These are phyloP conservation scores for Quercus aquifolioides DNA, from an alignment of 306 rosid genomes.

Conservation along the genomic window DNA sequence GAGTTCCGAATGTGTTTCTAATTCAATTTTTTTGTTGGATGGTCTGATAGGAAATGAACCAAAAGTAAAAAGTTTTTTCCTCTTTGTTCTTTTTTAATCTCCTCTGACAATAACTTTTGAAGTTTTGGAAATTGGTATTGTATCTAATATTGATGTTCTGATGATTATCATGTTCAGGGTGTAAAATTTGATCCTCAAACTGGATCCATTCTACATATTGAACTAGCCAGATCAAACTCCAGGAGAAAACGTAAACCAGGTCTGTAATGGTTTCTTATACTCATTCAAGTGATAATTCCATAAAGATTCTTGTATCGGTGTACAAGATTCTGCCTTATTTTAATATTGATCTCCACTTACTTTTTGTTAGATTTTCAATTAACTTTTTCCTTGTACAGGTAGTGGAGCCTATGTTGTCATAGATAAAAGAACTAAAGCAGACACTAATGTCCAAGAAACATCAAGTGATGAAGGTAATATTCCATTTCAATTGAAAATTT, in stretches of 20 bases:
- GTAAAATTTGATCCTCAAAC: conserved; percentile 94
- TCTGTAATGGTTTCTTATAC: conserved; percentile 11
- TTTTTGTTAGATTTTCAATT: neutral
- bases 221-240: conserved; percentile 92
- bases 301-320: neutral
- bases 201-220: conserved; percentile 79
- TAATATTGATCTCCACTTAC: conserved; percentile 10
- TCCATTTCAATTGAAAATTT: neutral
- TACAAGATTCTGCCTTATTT: neutral
- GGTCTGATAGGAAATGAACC: neutral
- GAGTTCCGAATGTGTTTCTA: neutral
- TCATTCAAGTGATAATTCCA: neutral
- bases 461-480: conserved; percentile 79
- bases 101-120: conserved; percentile 1
- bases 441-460: conserved; percentile 57
- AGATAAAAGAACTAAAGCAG: conserved; percentile 71
- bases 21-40: conserved; percentile 12
- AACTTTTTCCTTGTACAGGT: conserved; percentile 46
- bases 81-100: neutral
- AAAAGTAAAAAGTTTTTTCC: neutral
- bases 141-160: conserved; percentile 24
- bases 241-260: conserved; percentile 95
- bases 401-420: conserved; percentile 87
- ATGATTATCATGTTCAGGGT: conserved; percentile 49
- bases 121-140: conserved; percentile 14